Base-by-base conservation (phyloP, 179 eudicot genomes). In the Spinacia oleracea region DNA sequence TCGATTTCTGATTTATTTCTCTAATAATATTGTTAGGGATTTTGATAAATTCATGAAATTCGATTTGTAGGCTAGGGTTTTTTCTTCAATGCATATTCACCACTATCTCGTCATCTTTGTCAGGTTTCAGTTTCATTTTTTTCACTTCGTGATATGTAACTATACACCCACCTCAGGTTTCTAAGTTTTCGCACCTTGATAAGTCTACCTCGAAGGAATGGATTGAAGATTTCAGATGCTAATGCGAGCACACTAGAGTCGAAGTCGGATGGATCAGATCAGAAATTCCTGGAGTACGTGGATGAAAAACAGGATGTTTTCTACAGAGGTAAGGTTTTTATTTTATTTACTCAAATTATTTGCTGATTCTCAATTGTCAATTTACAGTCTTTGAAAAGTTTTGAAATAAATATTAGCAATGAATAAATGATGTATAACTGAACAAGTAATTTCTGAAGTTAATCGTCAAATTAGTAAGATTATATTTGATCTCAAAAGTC, bases 151-250 rank as follows among this genome's bases (percentile, higher is more conserved):
- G n/a, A n/a, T 93, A 88, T 79, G n/a, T 34, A 40, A 82, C 89
- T 43, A 73, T 80, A 42, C 60, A 89, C 80, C 80, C 93, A 84
- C 94, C 97, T 70, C 87, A 88, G 78, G 75, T 93, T 75, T 89
- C 98, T 32, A 81, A 84, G 81, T 94, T 91, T 85, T 80, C 91
- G 76, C 93, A 90, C 78, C 86, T 90, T 82, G 81, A 74, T 23
- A 60, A 86, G 77, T 80, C 82, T 63, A 97, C 97, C 32, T 94
- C 97, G 98, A 91, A 84, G 64, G 90, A 91, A 18, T 94, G 98
- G 98, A 83, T 93, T 64, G 89, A 87, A n/a, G 73, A 77, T 45
- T 59, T 84, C 93, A 80, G 97, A 94, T 80, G 87, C 89, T 62
- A 89, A 94, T 80, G 85, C 90, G 23, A 76, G 82, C 78, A 93